Evolutionary conservation across 371 early-diverging fungal genomes (phyloP).

Genomic region (Gilbertella persicaria): DNA sequence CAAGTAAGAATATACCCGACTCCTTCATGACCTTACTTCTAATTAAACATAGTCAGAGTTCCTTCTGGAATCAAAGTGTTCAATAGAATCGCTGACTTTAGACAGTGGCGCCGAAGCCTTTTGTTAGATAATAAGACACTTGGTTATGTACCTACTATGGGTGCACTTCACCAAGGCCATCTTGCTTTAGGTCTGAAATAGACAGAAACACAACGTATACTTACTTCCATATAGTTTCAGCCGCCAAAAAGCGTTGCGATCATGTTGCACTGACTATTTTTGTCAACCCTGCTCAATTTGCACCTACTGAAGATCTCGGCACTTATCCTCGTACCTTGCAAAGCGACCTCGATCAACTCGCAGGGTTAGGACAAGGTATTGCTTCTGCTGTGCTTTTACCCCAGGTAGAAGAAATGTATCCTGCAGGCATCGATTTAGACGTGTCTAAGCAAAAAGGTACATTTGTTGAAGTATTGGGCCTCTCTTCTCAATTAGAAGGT

Average conservation of each 20-base stretch:
- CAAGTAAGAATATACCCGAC: too few relatives aligned
- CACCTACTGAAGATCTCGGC: constrained; percentile 91
- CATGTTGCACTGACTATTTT: constrained; percentile 86
- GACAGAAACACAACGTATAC: constrained; percentile 1
- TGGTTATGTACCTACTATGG: constrained; percentile 89
- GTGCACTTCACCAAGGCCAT: constrained; percentile 92
- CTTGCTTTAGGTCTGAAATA: constrained; percentile 62
- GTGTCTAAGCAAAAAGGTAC: constrained; percentile 79
- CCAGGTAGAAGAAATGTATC: constrained; percentile 89
- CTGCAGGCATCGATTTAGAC: constrained; percentile 82
- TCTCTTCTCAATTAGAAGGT: constrained; percentile 93
- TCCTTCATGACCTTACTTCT: too few relatives aligned
- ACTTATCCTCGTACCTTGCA: constrained; percentile 87
- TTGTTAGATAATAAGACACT: constrained; percentile 53
- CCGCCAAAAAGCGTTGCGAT: constrained; percentile 65
- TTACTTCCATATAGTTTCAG: constrained; percentile 40
- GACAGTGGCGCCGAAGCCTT: constrained; percentile 64
- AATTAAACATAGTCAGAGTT: constrained; percentile 35
- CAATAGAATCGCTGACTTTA: constrained; percentile 62
- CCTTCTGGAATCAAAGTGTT: constrained; percentile 61
- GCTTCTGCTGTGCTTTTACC: constrained; percentile 78
- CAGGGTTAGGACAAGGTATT: constrained; percentile 39
- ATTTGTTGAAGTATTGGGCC: constrained; percentile 90
- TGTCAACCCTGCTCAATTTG: constrained; percentile 98
- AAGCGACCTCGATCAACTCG: constrained; percentile 70